These are phyloP conservation scores for Hirsutella rhossiliensis DNA, from an alignment of 2,329 filamentous ascomycete genomes.

Conservation along the genomic window DNA sequence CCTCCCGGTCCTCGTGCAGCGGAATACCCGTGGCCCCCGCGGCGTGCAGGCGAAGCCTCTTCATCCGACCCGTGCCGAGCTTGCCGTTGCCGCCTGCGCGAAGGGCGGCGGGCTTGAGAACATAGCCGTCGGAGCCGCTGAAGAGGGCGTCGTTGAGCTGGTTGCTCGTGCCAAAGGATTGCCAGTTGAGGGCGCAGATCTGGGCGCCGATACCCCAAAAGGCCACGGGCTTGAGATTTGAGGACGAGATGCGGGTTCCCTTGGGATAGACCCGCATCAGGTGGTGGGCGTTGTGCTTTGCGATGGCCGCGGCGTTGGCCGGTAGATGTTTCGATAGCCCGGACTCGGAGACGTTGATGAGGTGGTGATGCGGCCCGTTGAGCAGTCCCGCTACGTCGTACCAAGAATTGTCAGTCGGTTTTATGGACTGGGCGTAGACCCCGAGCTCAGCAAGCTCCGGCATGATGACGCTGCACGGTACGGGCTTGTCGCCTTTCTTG, in stretches of 20 bases:
- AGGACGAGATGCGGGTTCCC: conserved; percentile 54
- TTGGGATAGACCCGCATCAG: conserved; percentile 63
- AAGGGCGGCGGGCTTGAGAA: conserved; percentile 50
- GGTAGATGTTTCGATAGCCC: conserved; percentile 41
- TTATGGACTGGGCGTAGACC: conserved; percentile 59
- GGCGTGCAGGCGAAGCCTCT: conserved; percentile 43
- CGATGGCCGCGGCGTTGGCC: conserved; percentile 31
- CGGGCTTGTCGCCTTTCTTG: conserved; percentile 34
- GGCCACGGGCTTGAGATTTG: conserved; percentile 48
- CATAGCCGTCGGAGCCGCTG: conserved; percentile 50
- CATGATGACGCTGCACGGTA: conserved; percentile 38
- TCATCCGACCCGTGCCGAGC: conserved; percentile 31
- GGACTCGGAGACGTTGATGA: conserved; percentile 58
- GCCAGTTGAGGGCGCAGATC: conserved; percentile 60
- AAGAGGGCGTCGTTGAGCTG: conserved; percentile 60
- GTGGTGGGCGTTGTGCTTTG: conserved; percentile 48
- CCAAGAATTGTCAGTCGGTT: conserved; percentile 55
- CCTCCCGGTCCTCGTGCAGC: conserved; percentile 34
- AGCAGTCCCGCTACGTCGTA: conserved; percentile 35
- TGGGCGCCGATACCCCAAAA: conserved; percentile 59
- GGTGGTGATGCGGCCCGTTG: conserved; percentile 51
- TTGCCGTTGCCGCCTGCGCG: conserved; percentile 41
- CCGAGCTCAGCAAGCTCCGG: conserved; percentile 54
- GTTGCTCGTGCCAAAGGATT: conserved; percentile 52
- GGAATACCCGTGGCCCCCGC: conserved; percentile 52